These are phyloP conservation scores for Neurospora sp. DNA, from an alignment of 495 filamentous ascomycete species.

Conservation along the genomic window DNA sequence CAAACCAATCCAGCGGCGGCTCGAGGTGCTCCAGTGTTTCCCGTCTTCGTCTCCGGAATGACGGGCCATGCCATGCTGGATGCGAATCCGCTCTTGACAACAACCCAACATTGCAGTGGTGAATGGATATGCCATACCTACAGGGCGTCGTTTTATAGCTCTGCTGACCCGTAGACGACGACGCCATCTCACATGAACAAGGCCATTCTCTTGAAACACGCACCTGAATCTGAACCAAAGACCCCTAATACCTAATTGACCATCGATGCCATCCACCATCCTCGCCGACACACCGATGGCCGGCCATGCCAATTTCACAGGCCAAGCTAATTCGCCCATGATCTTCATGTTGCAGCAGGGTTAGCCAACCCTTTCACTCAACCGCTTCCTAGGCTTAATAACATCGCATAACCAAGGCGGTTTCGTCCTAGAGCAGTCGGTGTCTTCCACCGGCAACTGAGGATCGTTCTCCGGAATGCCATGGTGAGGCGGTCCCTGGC, in stretches of 20 bases:
- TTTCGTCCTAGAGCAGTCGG: constrained; percentile 6
- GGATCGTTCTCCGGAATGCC: constrained; percentile 12
- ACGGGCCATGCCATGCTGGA: constrained; percentile 11
- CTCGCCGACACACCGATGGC: background rate
- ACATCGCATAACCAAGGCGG: background rate
- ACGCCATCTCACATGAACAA: background rate
- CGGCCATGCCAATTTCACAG: background rate
- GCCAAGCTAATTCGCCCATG: background rate
- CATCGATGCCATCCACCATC: background rate
- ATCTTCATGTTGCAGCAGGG: background rate
- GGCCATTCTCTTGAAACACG: background rate
- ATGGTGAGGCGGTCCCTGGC: background rate
- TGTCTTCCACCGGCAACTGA: constrained; percentile 16
- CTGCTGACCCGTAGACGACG: background rate
- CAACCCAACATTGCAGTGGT: background rate
- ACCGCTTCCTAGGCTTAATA: background rate
- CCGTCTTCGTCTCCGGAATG: constrained; percentile 17
- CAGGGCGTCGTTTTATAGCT: constrained; percentile 2
- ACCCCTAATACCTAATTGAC: background rate
- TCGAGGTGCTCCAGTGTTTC: background rate
- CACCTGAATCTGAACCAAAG: background rate
- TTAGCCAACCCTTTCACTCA: background rate
- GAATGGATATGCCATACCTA: constrained; percentile 1
- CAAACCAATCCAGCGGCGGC: background rate
- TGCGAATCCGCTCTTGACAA: background rate